Evolutionary conservation across 305 asterid species (phyloP), one percentile per base, ranked within the genome.

Genomic region (Fraxinus latifolia): DNA sequence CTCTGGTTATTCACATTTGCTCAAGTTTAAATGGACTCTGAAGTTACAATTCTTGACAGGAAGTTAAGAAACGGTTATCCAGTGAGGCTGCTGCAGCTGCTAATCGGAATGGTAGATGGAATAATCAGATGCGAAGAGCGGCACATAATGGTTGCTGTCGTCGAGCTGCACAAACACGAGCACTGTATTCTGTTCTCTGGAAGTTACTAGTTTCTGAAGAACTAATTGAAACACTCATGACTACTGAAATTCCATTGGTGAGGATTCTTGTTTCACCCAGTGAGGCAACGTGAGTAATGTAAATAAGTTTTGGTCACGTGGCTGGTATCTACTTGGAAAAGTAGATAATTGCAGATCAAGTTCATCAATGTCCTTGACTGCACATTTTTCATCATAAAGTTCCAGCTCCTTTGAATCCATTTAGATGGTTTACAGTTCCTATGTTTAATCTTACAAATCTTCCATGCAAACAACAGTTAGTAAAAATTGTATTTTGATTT

Each of bases 31-130:
- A 72, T 29, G n/a, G 44, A 71, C 67, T 82, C 86, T 87, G 33
- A 84, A 76, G 81, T 81, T 80, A 72, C 34, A 55, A 31, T 81
- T 80, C 27, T 86, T 79, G 79, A 84, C 97, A 96, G 99, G 98
- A 90, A 89, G 94, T 89, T 33, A 94, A 93, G 90, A 96, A 89
- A 89, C 93, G 99, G 90, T 89, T 96, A 87, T 90, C 98, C 76
- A 83, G 90, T 86, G 98, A 93, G 84, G 97, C 91, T 83, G 97
- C 90, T 74, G 97, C 98, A 79, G 86, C 97, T 32, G 97, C 98
- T 81, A 91, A 84, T 74, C 87, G 93, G 78, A 87, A 86, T 82
- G 99, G 99, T 84, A 89, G 99, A 87, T 96, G 98, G 99, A 94
- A 92, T 91, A 94, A 96, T 92, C 99, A 96, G 88, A 93, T 50